phyloP scores from a whole-genome alignment of 164 flowering plant genomes.

The Berberis vulgaris region DNA sequence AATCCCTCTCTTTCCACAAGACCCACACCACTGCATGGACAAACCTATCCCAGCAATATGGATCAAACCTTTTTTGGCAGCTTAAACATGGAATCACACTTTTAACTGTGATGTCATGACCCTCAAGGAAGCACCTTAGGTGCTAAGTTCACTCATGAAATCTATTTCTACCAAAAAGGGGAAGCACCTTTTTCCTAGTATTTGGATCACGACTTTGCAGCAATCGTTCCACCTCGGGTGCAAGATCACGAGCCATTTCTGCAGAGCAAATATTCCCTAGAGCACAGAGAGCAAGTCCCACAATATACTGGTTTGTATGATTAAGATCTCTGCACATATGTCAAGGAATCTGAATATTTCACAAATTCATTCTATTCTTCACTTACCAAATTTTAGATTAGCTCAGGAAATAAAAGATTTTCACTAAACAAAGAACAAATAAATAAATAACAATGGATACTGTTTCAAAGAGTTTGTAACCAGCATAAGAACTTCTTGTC shows the following conservation, averaged over 20 bases:
- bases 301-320: conserved; percentile 90
- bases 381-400: neutral
- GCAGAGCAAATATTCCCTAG: conserved; percentile 97
- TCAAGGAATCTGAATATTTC: conserved; percentile 33
- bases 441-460: conserved; percentile 47
- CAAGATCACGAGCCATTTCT: conserved; percentile 99
- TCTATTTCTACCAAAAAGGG: neutral
- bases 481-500: conserved; percentile 99
- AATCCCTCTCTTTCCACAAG: too few species aligned
- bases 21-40: neutral
- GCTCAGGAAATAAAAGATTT: neutral
- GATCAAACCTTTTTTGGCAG: neutral
- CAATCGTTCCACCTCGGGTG: conserved; percentile 95
- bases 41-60: neutral
- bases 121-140: neutral
- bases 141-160: neutral
- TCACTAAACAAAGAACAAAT: neutral
- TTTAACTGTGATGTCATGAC: neutral
- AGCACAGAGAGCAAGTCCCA: conserved; percentile 98
- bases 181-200: conserved; percentile 76
- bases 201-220: conserved; percentile 94
- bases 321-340: conserved; percentile 76
- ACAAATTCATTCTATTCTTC: neutral
- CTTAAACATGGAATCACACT: neutral
- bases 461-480: conserved; percentile 97